These are phyloP conservation scores for Colletotrichum musicola DNA, from an alignment of 2,329 filamentous ascomycete species.

Conservation along the genomic window DNA sequence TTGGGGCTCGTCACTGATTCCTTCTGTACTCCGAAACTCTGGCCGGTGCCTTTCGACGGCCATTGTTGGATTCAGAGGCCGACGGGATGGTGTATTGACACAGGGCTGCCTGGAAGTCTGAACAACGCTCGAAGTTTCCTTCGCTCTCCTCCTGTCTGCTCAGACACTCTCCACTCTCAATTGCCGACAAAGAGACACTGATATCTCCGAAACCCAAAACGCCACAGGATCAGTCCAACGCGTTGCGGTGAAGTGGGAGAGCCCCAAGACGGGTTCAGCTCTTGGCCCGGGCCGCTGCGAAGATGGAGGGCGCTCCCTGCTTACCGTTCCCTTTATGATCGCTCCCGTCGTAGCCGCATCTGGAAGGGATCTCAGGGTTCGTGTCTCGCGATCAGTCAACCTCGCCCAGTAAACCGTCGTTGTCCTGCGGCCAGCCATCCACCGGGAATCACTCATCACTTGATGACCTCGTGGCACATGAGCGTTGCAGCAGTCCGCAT, in stretches of 20 bases:
- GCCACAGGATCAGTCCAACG: slow-evolving; percentile 3
- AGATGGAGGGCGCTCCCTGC: not conserved
- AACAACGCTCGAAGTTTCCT: not conserved
- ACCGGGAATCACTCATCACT: not conserved
- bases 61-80: too few species aligned
- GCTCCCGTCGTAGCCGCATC: not conserved
- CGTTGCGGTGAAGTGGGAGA: slow-evolving; percentile 5
- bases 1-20: not conserved
- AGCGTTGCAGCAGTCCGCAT: slow-evolving; percentile 19
- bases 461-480: not conserved
- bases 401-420: not conserved
- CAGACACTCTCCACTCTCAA: not conserved
- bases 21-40: not conserved
- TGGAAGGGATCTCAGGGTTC: not conserved
- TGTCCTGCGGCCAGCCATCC: not conserved
- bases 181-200: not conserved
- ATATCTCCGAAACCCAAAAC: slow-evolving; percentile 22
- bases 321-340: not conserved
- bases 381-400: slow-evolving; percentile 3
- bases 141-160: not conserved
- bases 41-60: not conserved
- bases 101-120: too few species aligned
- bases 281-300: slow-evolving; percentile 4
- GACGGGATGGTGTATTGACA: too few species aligned
- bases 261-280: slow-evolving; percentile 12